Evolutionary conservation across 139 green algal genomes (phyloP).

Genomic region (Auxenochlorella pyrenoidosa): DNA sequence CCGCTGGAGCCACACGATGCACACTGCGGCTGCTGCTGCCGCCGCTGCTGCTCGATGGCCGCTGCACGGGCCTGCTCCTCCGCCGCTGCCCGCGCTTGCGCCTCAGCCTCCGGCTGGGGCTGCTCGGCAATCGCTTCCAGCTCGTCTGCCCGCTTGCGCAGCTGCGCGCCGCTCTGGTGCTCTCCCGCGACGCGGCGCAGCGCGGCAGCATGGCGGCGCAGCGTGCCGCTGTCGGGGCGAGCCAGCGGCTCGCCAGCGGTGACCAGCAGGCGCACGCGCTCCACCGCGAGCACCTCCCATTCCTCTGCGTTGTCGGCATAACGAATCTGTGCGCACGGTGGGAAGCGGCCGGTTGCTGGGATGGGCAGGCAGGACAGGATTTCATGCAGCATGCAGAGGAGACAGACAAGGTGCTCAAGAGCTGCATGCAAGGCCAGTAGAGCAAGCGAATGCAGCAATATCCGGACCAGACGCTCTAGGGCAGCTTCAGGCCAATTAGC

Average conservation of each 20-base stretch:
- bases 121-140: not conserved
- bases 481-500: not conserved
- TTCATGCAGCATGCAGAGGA: not conserved
- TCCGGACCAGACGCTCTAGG: not conserved
- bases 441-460: not conserved
- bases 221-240: not conserved
- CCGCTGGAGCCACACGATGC: no score
- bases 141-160: not conserved
- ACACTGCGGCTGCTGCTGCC: not conserved
- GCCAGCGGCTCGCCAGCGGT: conserved; percentile 51
- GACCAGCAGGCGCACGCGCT: conserved; percentile 65
- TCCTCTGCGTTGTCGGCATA: conserved; percentile 69
- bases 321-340: conserved; percentile 47
- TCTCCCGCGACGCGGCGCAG: not conserved
- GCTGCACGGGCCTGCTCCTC: not conserved
- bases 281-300: conserved; percentile 52
- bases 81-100: not conserved
- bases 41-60: not conserved
- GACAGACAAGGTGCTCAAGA: not conserved
- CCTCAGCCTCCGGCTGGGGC: not conserved
- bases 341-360: not conserved
- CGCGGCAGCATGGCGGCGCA: conserved; percentile 1
- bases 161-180: not conserved
- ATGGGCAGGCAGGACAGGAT: not conserved
- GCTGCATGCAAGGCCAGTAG: not conserved